phyloP scores from a whole-genome alignment of 1,139 yeast species.

The Zygoascus meyerae region DNA sequence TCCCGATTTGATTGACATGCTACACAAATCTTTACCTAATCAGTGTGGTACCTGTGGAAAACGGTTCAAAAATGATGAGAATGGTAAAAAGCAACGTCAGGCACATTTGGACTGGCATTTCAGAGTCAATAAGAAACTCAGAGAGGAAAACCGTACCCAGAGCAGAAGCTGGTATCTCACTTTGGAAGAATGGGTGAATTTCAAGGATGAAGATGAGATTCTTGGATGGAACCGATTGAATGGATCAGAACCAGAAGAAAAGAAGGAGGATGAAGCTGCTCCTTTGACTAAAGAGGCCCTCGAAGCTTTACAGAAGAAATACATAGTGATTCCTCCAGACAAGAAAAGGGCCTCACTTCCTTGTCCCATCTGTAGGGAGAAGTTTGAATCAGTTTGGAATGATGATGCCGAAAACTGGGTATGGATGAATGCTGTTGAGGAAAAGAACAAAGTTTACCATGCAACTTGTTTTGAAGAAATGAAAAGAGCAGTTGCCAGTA shows the following conservation, averaged over 20 bases:
- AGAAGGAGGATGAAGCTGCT: constrained; percentile 11
- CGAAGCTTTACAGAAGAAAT: constrained; percentile 27
- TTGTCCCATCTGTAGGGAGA: constrained; percentile 87
- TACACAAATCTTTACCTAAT: constrained; percentile 61
- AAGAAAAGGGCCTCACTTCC: constrained; percentile 61
- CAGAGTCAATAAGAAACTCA: constrained; percentile 75
- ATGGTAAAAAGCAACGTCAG: constrained; percentile 51
- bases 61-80: constrained; percentile 60
- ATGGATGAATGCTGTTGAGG: constrained; percentile 74
- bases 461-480: constrained; percentile 78
- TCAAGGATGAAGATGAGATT: constrained; percentile 57
- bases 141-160: constrained; percentile 48
- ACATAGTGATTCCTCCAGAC: constrained; percentile 57
- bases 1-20: constrained; percentile 30
- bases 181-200: constrained; percentile 67
- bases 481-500: constrained; percentile 30
- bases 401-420: constrained; percentile 95
- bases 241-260: constrained; percentile 10
- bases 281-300: constrained; percentile 12
- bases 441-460: constrained; percentile 72
- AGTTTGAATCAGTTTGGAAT: constrained; percentile 70
- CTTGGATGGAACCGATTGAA: constrained; percentile 31
- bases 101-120: constrained; percentile 95
- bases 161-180: constrained; percentile 80
- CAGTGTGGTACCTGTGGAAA: constrained; percentile 91